Conservation (phyloP, 148 eudicot species). For the Persicaria maculosa region DNA sequence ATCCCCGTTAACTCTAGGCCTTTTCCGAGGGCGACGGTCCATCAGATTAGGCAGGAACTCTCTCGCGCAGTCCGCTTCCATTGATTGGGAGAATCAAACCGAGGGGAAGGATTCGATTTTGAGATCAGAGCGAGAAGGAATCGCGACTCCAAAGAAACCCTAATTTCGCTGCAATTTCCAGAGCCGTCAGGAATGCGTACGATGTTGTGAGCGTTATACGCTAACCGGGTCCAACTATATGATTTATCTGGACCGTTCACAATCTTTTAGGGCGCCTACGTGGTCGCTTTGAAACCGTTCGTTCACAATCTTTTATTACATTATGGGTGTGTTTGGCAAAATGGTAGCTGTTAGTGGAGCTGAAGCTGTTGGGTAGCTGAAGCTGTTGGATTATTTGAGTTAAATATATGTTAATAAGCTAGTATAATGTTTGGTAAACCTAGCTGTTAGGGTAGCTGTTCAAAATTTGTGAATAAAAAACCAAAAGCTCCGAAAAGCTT, state of each 20-base stretch:
- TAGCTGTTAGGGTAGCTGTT: no score
- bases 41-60: slow-evolving; percentile 32
- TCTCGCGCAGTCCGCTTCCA: slow-evolving; percentile 39
- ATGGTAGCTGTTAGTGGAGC: no score
- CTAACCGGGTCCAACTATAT: slow-evolving; percentile 3
- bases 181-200: not conserved
- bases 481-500: no score
- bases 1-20: slow-evolving; percentile 54
- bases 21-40: slow-evolving; percentile 65
- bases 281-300: not conserved
- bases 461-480: no score
- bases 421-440: no score
- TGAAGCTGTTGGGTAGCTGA: no score
- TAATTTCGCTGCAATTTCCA: slow-evolving; percentile 12
- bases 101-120: not conserved
- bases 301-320: not conserved
- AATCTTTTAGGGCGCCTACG: not conserved
- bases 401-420: no score
- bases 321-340: not conserved
- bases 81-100: slow-evolving; percentile 10
- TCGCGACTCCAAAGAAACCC: slow-evolving; percentile 23
- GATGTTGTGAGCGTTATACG: slow-evolving; percentile 3
- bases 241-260: slow-evolving; percentile 5
- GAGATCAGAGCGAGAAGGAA: not conserved
- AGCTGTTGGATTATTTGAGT: no score